phyloP scores from a whole-genome alignment of 495 filamentous ascomycete genomes.

The Pyronema omphalodes region DNA sequence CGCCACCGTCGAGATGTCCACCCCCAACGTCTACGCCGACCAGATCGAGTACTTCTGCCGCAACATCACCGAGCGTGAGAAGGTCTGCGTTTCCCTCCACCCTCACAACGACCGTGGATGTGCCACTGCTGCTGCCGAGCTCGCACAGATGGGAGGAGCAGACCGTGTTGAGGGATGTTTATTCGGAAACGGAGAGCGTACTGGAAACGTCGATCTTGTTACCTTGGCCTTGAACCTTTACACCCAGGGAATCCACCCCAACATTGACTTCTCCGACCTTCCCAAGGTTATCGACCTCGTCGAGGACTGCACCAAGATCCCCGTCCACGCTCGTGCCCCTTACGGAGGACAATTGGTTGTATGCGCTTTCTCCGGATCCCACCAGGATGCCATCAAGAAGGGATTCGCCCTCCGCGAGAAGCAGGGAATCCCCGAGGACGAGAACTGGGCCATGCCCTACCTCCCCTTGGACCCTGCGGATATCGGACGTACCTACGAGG shows the following conservation, averaged over 20 bases:
- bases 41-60: slow-evolving; percentile 92
- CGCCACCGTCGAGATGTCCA: slow-evolving; percentile 89
- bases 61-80: slow-evolving; percentile 58
- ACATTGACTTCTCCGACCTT: slow-evolving; percentile 85
- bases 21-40: slow-evolving; percentile 91
- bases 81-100: slow-evolving; percentile 68
- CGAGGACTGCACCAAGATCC: slow-evolving; percentile 86
- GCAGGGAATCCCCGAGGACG: slow-evolving; percentile 38
- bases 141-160: slow-evolving; percentile 95
- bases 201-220: slow-evolving; percentile 90
- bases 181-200: slow-evolving; percentile 90
- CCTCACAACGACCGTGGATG: slow-evolving; percentile 93
- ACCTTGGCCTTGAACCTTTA: slow-evolving; percentile 91
- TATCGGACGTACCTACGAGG: slow-evolving; percentile 90
- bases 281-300: slow-evolving; percentile 74
- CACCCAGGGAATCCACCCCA: slow-evolving; percentile 77
- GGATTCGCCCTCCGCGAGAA: slow-evolving; percentile 61
- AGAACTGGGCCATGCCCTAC: slow-evolving; percentile 60
- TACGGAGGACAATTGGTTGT: slow-evolving; percentile 83
- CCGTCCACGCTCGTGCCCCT: slow-evolving; percentile 70
- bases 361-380: slow-evolving; percentile 75
- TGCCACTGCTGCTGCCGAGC: slow-evolving; percentile 69
- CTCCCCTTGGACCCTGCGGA: slow-evolving; percentile 84
- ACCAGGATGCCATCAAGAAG: slow-evolving; percentile 98
- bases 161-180: slow-evolving; percentile 88